These are phyloP conservation scores for Morella rubra DNA, from an alignment of 306 rosid genomes.

Conservation along the genomic window DNA sequence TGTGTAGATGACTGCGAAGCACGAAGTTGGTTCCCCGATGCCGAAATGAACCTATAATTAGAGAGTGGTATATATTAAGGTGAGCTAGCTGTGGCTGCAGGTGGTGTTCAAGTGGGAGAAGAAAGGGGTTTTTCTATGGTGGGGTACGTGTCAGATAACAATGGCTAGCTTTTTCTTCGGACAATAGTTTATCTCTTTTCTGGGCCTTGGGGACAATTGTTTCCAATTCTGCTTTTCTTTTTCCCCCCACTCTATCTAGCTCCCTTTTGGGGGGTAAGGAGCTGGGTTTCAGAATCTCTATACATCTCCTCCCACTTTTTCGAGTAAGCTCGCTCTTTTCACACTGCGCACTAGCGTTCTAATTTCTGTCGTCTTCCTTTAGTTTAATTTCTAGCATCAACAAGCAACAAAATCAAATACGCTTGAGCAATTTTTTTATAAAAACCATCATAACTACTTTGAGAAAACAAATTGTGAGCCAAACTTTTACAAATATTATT, in stretches of 20 bases:
- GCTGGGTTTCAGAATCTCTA: constrained; percentile 24
- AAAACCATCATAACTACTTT: background rate
- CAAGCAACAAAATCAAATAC: background rate
- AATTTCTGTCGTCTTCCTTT: background rate
- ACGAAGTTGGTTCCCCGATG: background rate
- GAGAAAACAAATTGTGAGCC: background rate
- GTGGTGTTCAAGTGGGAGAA: constrained; percentile 26
- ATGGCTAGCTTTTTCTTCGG: background rate
- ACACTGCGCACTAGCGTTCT: constrained; percentile 17
- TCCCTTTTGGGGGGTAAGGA: constrained; percentile 68
- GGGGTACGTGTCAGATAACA: constrained; percentile 26
- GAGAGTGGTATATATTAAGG: too few species aligned
- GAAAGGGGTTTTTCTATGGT: constrained; percentile 15
- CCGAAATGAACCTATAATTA: constrained; percentile 35
- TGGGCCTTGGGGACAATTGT: too few species aligned
- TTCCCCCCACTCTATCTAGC: constrained; percentile 37
- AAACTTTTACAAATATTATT: background rate
- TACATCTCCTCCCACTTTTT: constrained; percentile 12
- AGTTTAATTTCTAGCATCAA: too few species aligned
- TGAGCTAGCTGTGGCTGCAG: too few species aligned
- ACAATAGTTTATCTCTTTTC: background rate
- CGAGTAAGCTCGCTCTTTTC: constrained; percentile 32
- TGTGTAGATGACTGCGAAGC: too few species aligned
- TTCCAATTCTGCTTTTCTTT: constrained; percentile 12
- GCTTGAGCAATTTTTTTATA: background rate